Base-by-base conservation (phyloP, 148 eudicot species). In the Rhododendron kiyosumense region DNA sequence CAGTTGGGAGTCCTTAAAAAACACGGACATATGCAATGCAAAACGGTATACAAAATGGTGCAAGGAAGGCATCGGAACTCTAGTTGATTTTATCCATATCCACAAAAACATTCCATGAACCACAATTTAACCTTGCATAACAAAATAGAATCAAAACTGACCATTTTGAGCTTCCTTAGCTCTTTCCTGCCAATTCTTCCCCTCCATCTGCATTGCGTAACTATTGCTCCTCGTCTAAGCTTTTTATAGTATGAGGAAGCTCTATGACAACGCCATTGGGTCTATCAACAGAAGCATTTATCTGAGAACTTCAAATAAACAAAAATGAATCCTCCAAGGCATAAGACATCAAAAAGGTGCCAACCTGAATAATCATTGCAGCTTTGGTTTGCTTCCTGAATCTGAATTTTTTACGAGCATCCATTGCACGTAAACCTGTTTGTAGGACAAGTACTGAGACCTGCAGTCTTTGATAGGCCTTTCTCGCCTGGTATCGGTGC, bases 121-220 rank as follows among this genome's bases (percentile, higher is more conserved):
- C 69, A 43, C 74, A 83, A 15, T 46, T 74, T 13, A 5, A 78
- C 28, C 49, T 86, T 69, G 20, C 86, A 57, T 76, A 80, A 85
- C 32, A 81, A 74, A 85, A 54, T 63, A n/a, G 75, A 36, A 84
- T 78, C 43, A 69, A 48, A 76, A 88, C 91, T 85, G 24, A 97
- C 99, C 96, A 93, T 93, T 92, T 95, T 97, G 87, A 95, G 98
- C 93, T 87, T 92, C 86, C 96, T 90, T 82, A 97, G 87, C 86
- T 97, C 95, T 88, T 84, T 88, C 87, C 90, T 93, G 54, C 93
- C 99, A 75, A 89, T 82, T 92, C 83, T 93, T 83, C 96, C 98
- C 84, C 99, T 94, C 99, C 98, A 94, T 89, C 95, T 92, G 93
- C 97, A 93, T 86, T 97, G 99, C 65, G 97, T 85, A 87, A 91